These are phyloP conservation scores for Sonneratia caseolaris DNA, from an alignment of 345 rosid species.

Conservation along the genomic window DNA sequence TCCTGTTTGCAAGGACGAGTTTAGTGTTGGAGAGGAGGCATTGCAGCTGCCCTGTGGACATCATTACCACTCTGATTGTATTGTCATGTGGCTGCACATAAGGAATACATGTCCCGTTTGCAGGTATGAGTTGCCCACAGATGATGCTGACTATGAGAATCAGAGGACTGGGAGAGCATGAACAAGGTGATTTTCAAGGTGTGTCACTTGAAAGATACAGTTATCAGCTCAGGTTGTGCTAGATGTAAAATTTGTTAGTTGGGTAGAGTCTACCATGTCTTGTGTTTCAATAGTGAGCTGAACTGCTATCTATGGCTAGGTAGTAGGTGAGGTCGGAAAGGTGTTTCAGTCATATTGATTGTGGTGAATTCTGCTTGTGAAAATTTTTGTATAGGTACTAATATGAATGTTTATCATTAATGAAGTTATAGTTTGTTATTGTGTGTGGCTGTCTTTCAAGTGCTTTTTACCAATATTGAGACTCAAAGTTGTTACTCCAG, in stretches of 20 bases:
- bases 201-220: background rate
- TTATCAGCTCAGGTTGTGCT: background rate
- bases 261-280: background rate
- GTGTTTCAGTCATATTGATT: background rate
- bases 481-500: background rate
- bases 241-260: background rate
- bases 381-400: background rate
- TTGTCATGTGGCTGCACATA: slow-evolving; percentile 71
- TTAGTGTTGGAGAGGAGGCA: slow-evolving; percentile 46
- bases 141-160: slow-evolving; percentile 63
- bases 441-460: background rate
- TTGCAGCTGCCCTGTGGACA: slow-evolving; percentile 74
- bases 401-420: background rate
- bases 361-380: background rate
- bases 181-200: background rate
- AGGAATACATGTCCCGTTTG: slow-evolving; percentile 94
- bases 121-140: slow-evolving; percentile 78
- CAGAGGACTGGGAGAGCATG: slow-evolving; percentile 26
- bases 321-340: background rate
- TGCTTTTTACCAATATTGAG: background rate
- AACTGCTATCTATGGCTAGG: background rate
- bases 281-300: background rate
- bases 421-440: background rate
- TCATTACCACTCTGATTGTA: slow-evolving; percentile 76
- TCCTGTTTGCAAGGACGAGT: slow-evolving; percentile 81